Evolutionary conservation across 495 filamentous ascomycete species (phyloP).

Genomic region (Chaetomidium leptoderma): DNA sequence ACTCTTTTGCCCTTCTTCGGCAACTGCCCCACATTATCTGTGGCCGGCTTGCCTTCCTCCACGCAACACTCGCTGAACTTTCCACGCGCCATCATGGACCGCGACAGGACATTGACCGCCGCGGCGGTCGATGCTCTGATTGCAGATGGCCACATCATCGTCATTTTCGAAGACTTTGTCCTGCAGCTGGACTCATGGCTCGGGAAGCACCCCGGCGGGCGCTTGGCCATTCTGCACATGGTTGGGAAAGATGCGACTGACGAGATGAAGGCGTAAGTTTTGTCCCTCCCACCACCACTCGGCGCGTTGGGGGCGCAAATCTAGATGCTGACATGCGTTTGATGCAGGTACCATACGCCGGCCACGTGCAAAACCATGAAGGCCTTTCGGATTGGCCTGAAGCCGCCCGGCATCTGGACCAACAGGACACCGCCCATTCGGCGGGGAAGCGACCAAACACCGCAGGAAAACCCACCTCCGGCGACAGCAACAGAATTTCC

Average conservation of each 20-base stretch:
- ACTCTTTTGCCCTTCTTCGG: not conserved
- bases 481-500: slow-evolving; percentile 23
- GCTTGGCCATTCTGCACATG: slow-evolving; percentile 90
- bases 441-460: slow-evolving; percentile 56
- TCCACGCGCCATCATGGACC: not conserved
- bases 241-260: slow-evolving; percentile 94
- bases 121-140: slow-evolving; percentile 68
- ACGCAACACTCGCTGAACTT: no score
- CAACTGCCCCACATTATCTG: not conserved
- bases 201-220: slow-evolving; percentile 87
- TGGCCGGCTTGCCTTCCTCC: not conserved
- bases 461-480: not conserved
- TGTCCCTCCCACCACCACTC: not conserved
- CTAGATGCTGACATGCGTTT: slow-evolving; percentile 17
- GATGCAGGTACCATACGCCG: slow-evolving; percentile 64
- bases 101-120: slow-evolving; percentile 1
- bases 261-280: slow-evolving; percentile 82
- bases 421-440: slow-evolving; percentile 93
- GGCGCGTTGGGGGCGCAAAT: not conserved
- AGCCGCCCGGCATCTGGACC: slow-evolving; percentile 69
- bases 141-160: slow-evolving; percentile 71
- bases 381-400: slow-evolving; percentile 76
- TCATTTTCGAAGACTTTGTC: slow-evolving; percentile 76
- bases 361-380: slow-evolving; percentile 66
- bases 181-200: slow-evolving; percentile 86